Evolutionary conservation across 2,329 filamentous ascomycete species (phyloP).

Genomic region (Plenodomus lindquistii): DNA sequence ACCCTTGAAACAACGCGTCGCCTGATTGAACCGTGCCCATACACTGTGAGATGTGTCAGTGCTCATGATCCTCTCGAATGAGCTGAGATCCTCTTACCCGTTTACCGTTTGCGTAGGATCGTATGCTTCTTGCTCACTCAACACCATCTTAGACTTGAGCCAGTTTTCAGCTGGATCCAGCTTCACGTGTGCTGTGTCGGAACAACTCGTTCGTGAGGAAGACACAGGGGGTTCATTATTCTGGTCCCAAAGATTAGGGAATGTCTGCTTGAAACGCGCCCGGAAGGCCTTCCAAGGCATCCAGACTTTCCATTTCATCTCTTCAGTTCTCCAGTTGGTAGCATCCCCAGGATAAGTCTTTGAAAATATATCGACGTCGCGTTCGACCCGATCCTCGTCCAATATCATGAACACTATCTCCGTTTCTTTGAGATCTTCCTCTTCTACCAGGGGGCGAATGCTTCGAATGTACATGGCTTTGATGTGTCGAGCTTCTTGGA

Average conservation of each 20-base stretch:
- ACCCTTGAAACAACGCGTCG: conserved; percentile 74
- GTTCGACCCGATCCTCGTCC: conserved; percentile 28
- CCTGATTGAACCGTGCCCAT: conserved; percentile 67
- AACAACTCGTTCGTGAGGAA: too few species aligned
- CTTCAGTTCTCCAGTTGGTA: conserved; percentile 24
- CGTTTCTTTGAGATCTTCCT: conserved; percentile 54
- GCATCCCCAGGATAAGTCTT: conserved; percentile 48
- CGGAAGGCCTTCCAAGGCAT: conserved; percentile 55
- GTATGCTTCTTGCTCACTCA: conserved; percentile 64
- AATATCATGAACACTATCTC: conserved; percentile 66
- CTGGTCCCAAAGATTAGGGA: too few species aligned
- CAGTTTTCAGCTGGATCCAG: conserved; percentile 51
- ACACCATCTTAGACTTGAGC: conserved; percentile 65
- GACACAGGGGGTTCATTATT: too few species aligned
- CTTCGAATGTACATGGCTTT: conserved; percentile 69
- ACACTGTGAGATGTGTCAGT: conserved; percentile 41
- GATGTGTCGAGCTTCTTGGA: conserved; percentile 60
- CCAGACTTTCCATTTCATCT: conserved; percentile 29
- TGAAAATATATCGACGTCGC: conserved; percentile 53
- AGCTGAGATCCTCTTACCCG: conserved; percentile 52
- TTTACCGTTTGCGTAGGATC: conserved; percentile 51
- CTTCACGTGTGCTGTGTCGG: conserved; percentile 13
- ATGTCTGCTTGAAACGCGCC: conserved; percentile 43
- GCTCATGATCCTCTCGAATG: neutral
- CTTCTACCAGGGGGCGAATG: conserved; percentile 52